Evolutionary conservation across 202 grass and related monocot species (phyloP), one percentile per base, ranked within the genome.

Genomic region (Hordeum pubiflorum): DNA sequence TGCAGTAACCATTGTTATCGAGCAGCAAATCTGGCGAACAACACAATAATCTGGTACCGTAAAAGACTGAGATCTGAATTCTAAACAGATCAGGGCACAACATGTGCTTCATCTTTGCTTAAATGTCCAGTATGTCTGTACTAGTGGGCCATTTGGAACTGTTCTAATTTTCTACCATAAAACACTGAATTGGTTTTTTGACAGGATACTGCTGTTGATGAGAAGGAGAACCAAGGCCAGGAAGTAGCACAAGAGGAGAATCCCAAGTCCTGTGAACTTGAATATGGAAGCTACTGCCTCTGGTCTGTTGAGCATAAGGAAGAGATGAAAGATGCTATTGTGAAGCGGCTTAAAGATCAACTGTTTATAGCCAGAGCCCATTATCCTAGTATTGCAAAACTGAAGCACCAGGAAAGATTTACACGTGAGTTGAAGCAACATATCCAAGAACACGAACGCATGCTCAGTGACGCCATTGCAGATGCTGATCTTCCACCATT

Each of bases 401-500:
- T 88, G 33, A 86, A 93, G 43, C 57, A 79, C 23, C 85, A 85
- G 29, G 93, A 93, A 73, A 78, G 15, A 12, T 85, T 93, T 78
- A 86, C 88, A 9, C 81, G 87, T 78, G 93, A 97, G 68, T 44
- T 97, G 36, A 97, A 97, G 63, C 88, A 87, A 74, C 83, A 60
- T 63, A 97, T 97, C 60, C 93, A 97, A 87, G 90, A 97, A 66
- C 93, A 97, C 75, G 93, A 97, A 50, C 83, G 86, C 68, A 89
- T 89, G 78, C 86, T 97, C 18, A 91, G 90, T 83, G 90, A 97
- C 70, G 85, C 78, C 64, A 87, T 93, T 78, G 75, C 79, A 75
- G 93, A 97, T 91, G 75, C 78, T 1, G 90, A 97, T 91, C 87
- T 97, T 83, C 84, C 90, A 69, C 64, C 76, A 74, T 77, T 79